Base-by-base conservation (phyloP, 1,139 yeast genomes). In the Yamadazyma dendronema region DNA sequence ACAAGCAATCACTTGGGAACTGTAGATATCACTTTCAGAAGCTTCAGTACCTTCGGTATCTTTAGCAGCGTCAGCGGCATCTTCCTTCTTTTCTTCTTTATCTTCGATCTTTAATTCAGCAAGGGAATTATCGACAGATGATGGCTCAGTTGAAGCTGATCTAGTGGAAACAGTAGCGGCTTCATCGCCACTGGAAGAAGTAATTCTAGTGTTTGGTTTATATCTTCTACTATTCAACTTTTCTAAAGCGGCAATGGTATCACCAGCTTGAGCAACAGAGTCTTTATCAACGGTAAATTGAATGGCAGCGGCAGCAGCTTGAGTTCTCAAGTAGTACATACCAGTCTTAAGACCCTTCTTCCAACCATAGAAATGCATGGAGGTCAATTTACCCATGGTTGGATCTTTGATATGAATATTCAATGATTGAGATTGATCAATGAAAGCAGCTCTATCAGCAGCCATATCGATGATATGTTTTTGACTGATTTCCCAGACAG, bases 1-100 rank as follows among this genome's bases (percentile, higher is more conserved):
- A 73, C 98, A 92, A 30, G 97, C 96, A 66, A 92, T 79, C 30
- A 84, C 97, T 67, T 89, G 83, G 24, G 95, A 85, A 62, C 92
- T 88, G 76, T 74, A 92, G 54, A 92, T 92, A 59, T 92, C 96
- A 43, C 62, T 66, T 46, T 68, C 77, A 8, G 47, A 37, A 44
- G 39, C 57, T 10, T 38, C 43, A 10, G 27, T 65, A 17, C 48
- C 62, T 10, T 50, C 56, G 19, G 52, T 54, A 15, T 43, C 48
- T 25, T 34, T 48, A 19, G 46, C 42, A 17, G 35, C 46, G 17
- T 46, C 44, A 14, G 35, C 45, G 31, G 49, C 50, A 34, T 29
- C 62, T 24, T 47, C 62, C 8, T 51, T 52, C 14, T 52, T 56
- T 24, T 45, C 48, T 11, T 15, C 28, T 21, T 12, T 15, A 16